phyloP scores from a whole-genome alignment of 345 rosid genomes.

The Hevea brasiliensis region DNA sequence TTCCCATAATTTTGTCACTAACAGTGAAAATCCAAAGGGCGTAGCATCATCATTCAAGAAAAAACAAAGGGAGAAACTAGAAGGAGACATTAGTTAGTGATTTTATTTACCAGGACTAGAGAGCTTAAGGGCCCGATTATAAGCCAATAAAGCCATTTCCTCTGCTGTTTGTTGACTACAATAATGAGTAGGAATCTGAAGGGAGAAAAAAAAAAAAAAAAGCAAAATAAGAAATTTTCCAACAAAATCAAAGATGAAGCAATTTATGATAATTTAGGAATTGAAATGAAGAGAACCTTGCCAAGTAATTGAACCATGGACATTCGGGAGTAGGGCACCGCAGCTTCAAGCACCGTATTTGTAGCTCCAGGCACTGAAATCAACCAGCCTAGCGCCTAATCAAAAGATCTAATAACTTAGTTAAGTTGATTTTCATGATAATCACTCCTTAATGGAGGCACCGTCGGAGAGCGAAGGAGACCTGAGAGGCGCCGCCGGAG shows the following conservation, averaged over 20 bases:
- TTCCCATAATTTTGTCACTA: too few species aligned
- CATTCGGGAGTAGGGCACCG: slow-evolving; percentile 71
- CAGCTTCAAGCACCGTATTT: slow-evolving; percentile 78
- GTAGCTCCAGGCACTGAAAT: slow-evolving; percentile 89
- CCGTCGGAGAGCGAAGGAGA: slow-evolving; percentile 16
- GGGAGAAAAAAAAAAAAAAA: neutral
- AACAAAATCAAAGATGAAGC: too few species aligned
- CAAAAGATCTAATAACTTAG: neutral
- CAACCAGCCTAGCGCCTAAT: slow-evolving; percentile 74
- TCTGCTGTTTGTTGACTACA: slow-evolving; percentile 59
- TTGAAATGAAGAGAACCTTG: slow-evolving; percentile 42
- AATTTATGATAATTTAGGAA: neutral
- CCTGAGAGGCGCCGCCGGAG: slow-evolving; percentile 92
- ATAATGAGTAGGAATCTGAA: slow-evolving; percentile 61
- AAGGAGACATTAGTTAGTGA: neutral
- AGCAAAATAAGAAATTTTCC: neutral
- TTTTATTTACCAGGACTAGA: slow-evolving; percentile 61
- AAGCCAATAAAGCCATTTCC: slow-evolving; percentile 80
- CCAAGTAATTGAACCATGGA: slow-evolving; percentile 69
- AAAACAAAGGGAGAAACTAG: too few species aligned
- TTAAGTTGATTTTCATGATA: neutral
- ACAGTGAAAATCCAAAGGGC: too few species aligned
- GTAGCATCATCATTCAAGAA: too few species aligned
- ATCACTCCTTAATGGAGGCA: too few species aligned
- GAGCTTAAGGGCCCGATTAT: slow-evolving; percentile 85